These are phyloP conservation scores for Cicer yamashitae DNA, from an alignment of 306 rosid species.

Conservation along the genomic window DNA sequence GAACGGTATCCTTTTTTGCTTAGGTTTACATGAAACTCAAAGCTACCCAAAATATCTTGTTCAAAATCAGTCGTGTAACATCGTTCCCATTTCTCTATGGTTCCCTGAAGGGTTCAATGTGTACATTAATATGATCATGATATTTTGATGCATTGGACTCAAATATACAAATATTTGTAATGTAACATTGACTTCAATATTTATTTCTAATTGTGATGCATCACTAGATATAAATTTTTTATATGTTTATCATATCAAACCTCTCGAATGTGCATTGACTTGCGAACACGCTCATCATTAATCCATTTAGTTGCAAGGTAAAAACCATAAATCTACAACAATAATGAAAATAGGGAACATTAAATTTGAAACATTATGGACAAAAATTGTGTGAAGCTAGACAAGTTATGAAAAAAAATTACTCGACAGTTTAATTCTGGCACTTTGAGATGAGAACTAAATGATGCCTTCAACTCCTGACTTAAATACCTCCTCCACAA, in stretches of 20 bases:
- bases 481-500: slow-evolving; percentile 45
- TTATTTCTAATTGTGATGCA: background rate
- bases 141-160: too few species aligned
- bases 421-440: slow-evolving; percentile 53
- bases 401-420: background rate
- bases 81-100: slow-evolving; percentile 39
- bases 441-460: slow-evolving; percentile 17
- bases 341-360: background rate
- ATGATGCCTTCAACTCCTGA: slow-evolving; percentile 6
- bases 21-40: slow-evolving; percentile 55
- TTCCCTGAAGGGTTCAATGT: slow-evolving; percentile 37
- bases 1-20: slow-evolving; percentile 52
- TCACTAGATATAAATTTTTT: too few species aligned
- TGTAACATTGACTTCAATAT: too few species aligned
- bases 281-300: slow-evolving; percentile 41
- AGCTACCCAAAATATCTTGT: background rate
- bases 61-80: slow-evolving; percentile 5
- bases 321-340: slow-evolving; percentile 39
- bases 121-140: background rate
- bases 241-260: slow-evolving; percentile 25
- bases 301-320: slow-evolving; percentile 41
- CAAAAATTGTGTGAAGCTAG: background rate
- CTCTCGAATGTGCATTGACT: slow-evolving; percentile 47
- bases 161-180: too few species aligned
- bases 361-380: background rate